Evolutionary conservation across 2,329 filamentous ascomycete species (phyloP), one percentile per base, ranked within the genome.

Genomic region (Fusarium concolor): DNA sequence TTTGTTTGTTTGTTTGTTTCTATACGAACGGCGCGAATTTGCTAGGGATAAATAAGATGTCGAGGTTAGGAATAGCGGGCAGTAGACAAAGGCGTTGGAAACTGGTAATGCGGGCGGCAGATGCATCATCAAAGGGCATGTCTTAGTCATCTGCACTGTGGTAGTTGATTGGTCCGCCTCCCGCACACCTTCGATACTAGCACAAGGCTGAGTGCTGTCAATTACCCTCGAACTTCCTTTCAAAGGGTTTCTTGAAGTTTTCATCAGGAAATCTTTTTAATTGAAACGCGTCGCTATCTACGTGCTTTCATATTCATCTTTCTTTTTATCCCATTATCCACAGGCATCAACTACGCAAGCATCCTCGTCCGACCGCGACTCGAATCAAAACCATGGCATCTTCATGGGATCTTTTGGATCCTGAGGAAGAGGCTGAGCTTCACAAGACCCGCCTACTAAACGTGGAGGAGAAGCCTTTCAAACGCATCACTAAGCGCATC

Each of bases 401-500:
- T 22, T 78, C 79, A 46, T 94, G 90, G 83, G 84, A 86, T 43
- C 82, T 94, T 46, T 83, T 96, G 47, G 90, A 93, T 56, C 90
- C 92, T 71, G 85, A 86, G 67, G 91, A 93, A 69, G 91, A 94
- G 81, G 90, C 93, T 78, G 90, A 93, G 67, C 89, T 97, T 37
- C 95, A 97, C 83, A 95, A 94, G 75, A 87, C 87, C 29, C 92
- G 95, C 41, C 90, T 97, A 6, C 87, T 97, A 37, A 92, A 92
- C 67, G 91, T 97, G 64, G 95, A 98, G 83, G 93, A 97, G 76
- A 94, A 94, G 60, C 93, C 94, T 1, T 97, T 97, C 83, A 93
- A 93, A 78, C 91, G 94, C 63, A 89, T 97, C 62, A 92, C 92
- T 22, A 94, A 94, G 80, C 90, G 92, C 31, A 87, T 98, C 10